Evolutionary conservation across 768 basidiomycete species (phyloP).

Genomic region (Chlorophyllum brunneum): DNA sequence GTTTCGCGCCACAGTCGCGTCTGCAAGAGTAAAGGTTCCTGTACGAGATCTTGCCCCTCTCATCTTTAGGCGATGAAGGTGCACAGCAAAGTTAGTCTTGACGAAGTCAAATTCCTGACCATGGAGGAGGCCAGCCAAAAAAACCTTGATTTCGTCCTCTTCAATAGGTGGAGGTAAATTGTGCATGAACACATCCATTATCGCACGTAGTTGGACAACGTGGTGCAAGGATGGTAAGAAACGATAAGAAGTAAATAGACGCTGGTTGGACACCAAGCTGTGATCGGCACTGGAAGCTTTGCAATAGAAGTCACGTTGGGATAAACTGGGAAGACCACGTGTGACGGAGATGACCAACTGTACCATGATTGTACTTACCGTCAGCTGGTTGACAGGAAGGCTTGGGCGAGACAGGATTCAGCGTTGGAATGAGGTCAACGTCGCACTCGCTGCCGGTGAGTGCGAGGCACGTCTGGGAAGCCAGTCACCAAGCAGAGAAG

Average conservation of each 20-base stretch:
- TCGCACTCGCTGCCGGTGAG: too few relatives aligned
- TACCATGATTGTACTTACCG: background rate
- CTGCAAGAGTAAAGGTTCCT: slow-evolving; percentile 24
- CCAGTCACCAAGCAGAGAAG: slow-evolving; percentile 30
- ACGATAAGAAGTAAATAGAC: background rate
- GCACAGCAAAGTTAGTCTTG: slow-evolving; percentile 50
- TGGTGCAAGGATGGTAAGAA: slow-evolving; percentile 8
- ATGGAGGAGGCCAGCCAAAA: slow-evolving; percentile 46
- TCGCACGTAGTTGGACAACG: background rate
- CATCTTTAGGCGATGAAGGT: slow-evolving; percentile 37
- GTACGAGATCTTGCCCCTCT: slow-evolving; percentile 25
- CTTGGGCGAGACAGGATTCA: too few relatives aligned
- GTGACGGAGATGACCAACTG: background rate
- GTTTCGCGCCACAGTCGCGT: background rate
- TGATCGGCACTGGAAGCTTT: too few relatives aligned
- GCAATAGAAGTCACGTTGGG: too few relatives aligned
- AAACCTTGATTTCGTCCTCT: slow-evolving; percentile 25
- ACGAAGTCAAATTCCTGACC: slow-evolving; percentile 29
- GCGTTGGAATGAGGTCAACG: too few relatives aligned
- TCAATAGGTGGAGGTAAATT: slow-evolving; percentile 29
- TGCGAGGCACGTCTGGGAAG: background rate
- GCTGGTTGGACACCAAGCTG: background rate
- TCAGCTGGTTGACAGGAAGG: too few relatives aligned
- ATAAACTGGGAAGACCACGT: background rate
- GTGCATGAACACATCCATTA: slow-evolving; percentile 41